These are phyloP conservation scores for Arbutus unedo DNA, from an alignment of 148 eudicot species.

Conservation along the genomic window DNA sequence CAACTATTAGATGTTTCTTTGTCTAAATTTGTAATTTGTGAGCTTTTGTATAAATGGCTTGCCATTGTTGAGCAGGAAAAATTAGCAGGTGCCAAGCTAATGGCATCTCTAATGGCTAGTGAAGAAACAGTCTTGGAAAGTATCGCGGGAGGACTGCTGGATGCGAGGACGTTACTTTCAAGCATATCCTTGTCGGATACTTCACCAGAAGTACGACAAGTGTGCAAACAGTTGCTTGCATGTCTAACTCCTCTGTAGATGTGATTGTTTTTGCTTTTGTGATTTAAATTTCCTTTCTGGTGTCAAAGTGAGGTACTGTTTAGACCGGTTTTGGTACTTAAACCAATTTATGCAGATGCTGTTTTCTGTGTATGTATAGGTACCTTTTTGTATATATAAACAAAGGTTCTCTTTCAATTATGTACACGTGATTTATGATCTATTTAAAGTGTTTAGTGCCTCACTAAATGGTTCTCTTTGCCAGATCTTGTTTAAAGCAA, in stretches of 20 bases:
- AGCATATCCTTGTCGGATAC: conserved; percentile 37
- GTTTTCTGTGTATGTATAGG: background rate
- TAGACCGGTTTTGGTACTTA: too few relatives aligned
- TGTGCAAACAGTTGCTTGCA: conserved; percentile 46
- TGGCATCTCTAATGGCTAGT: conserved; percentile 65
- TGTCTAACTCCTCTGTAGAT: conserved; percentile 44
- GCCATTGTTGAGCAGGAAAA: conserved; percentile 43
- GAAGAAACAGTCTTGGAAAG: conserved; percentile 49
- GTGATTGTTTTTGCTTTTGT: background rate
- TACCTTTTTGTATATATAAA: background rate
- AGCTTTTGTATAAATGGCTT: conserved; percentile 10
- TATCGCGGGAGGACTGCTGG: conserved; percentile 42
- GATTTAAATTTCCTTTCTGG: background rate
- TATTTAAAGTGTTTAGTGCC: too few relatives aligned
- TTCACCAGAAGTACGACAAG: conserved; percentile 45
- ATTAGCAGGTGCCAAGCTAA: conserved; percentile 59
- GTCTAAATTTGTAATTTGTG: background rate
- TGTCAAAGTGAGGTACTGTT: background rate
- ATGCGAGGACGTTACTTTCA: conserved; percentile 45
- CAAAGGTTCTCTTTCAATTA: background rate
- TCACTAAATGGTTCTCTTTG: too few relatives aligned
- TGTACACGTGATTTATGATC: too few relatives aligned
- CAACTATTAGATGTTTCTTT: too few relatives aligned
- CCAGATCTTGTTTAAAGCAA: too few relatives aligned
- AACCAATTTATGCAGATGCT: background rate